Conservation (phyloP, 2,329 filamentous ascomycete species). For the Verticillium albo-atrum region DNA sequence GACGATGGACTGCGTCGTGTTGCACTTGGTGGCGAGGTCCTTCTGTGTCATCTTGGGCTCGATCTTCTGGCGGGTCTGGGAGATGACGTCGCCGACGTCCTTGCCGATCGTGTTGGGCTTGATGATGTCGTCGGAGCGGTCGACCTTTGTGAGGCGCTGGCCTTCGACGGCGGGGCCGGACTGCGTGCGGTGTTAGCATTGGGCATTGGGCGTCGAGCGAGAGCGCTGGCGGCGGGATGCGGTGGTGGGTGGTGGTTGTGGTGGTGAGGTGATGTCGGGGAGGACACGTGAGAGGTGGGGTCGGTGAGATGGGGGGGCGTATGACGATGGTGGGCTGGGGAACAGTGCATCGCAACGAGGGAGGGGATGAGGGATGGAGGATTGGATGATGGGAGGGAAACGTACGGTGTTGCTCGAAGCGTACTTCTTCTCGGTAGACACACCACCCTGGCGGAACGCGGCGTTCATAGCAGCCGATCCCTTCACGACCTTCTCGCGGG, state of each 20-base stretch:
- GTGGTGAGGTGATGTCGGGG: neutral
- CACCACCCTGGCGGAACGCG: conserved; percentile 73
- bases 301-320: neutral
- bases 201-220: too few species aligned
- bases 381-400: conserved; percentile 15
- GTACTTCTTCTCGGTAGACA: conserved; percentile 90
- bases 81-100: conserved; percentile 78
- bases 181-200: conserved; percentile 24
- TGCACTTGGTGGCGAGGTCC: conserved; percentile 79
- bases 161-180: conserved; percentile 64
- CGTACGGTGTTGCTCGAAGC: conserved; percentile 74
- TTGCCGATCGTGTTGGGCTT: conserved; percentile 89
- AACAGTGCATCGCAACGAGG: neutral
- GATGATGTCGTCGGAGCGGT: conserved; percentile 94
- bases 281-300: conserved; percentile 2
- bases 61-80: conserved; percentile 70
- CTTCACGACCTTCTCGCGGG: conserved; percentile 84
- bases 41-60: conserved; percentile 97
- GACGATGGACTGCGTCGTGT: conserved; percentile 75
- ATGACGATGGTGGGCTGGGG: conserved; percentile 3
- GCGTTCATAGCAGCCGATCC: conserved; percentile 83
- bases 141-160: conserved; percentile 95
- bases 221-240: too few species aligned
- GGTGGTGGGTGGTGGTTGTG: too few species aligned
- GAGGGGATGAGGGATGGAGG: neutral